Evolutionary conservation across 2,329 filamentous ascomycete genomes (phyloP).

Genomic region (Decorospora gaudefroyi): DNA sequence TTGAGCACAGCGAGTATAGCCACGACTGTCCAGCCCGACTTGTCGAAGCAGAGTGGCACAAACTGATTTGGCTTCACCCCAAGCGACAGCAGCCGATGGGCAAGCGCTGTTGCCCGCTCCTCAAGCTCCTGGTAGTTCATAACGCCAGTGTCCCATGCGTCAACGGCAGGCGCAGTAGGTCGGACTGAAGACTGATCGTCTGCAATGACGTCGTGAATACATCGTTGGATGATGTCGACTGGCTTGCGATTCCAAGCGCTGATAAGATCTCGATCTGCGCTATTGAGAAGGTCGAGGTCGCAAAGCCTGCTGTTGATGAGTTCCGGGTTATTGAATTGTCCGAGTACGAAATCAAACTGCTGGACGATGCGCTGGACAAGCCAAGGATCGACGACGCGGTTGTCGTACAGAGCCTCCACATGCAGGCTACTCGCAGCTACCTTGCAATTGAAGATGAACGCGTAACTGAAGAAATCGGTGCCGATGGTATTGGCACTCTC

Average conservation of each 20-base stretch:
- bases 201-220: constrained; percentile 37
- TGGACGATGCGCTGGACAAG: constrained; percentile 34
- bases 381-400: constrained; percentile 35
- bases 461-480: constrained; percentile 46
- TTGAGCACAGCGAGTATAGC: constrained; percentile 48
- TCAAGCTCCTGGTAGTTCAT: constrained; percentile 40
- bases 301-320: constrained; percentile 16
- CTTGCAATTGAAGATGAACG: constrained; percentile 41
- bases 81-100: constrained; percentile 27
- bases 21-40: constrained; percentile 42
- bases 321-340: constrained; percentile 26
- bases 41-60: constrained; percentile 47
- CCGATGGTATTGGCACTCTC: constrained; percentile 40
- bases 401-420: constrained; percentile 40
- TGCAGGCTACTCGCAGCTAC: constrained; percentile 26
- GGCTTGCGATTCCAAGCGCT: constrained; percentile 34
- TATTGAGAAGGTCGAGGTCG: constrained; percentile 31
- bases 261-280: constrained; percentile 26
- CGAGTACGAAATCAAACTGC: constrained; percentile 38
- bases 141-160: constrained; percentile 36
- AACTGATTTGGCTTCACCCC: constrained; percentile 34
- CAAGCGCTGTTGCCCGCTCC: constrained; percentile 31
- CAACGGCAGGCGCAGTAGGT: constrained; percentile 31
- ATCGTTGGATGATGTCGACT: constrained; percentile 29
- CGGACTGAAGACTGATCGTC: constrained; percentile 28